phyloP scores from a whole-genome alignment of 805 yeast species.

The Hanseniaspora mollemarum region DNA sequence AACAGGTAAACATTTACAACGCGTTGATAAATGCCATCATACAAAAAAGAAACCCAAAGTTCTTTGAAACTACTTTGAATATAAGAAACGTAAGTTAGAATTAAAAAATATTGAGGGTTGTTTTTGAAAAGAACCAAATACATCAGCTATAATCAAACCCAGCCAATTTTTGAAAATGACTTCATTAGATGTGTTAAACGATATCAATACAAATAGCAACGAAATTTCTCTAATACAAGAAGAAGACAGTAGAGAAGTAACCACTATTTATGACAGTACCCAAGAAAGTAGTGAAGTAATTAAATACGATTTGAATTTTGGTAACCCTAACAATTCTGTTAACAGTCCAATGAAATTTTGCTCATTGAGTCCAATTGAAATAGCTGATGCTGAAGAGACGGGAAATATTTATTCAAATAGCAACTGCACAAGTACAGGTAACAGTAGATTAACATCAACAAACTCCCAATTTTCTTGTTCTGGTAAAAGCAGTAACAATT shows the following conservation, averaged over 20 bases:
- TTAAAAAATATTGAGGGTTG: not conserved
- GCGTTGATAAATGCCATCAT: too few relatives aligned
- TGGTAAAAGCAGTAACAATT: not conserved
- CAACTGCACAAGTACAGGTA: not conserved
- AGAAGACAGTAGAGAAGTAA: constrained; percentile 13
- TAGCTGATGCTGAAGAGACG: not conserved
- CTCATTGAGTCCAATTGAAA: not conserved
- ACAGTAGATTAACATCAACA: constrained; percentile 8
- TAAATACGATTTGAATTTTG: not conserved
- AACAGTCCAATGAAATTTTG: constrained; percentile 14
- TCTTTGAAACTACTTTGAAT: too few relatives aligned
- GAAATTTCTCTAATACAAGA: constrained; percentile 12
- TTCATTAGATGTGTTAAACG: not conserved
- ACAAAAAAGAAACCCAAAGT: too few relatives aligned
- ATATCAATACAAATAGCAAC: not conserved
- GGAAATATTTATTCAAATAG: not conserved
- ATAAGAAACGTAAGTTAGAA: not conserved
- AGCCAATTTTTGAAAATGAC: not conserved
- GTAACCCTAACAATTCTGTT: not conserved
- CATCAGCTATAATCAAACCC: not conserved
- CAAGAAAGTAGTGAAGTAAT: not conserved
- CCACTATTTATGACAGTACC: constrained; percentile 1
- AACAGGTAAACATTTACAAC: too few relatives aligned
- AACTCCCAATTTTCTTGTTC: constrained; percentile 14
- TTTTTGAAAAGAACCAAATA: not conserved